Evolutionary conservation across 768 basidiomycete genomes (phyloP), one percentile per base, ranked within the genome.

Genomic region (Auricularia sp.): DNA sequence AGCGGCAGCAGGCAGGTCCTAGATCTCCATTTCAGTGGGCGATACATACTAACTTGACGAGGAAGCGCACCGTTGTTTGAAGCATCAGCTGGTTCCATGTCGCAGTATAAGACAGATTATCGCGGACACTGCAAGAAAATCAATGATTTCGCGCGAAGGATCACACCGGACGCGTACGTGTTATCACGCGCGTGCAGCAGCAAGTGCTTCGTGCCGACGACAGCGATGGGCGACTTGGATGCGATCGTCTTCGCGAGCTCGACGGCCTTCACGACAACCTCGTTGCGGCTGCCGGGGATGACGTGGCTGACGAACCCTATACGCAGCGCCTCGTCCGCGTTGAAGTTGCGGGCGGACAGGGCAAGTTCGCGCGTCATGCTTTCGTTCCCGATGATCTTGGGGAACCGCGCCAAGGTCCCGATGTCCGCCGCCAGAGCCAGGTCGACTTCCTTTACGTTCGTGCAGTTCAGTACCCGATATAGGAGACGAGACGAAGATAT

Each of bases 391-490:
- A 83, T 81, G 58, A 90, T 79, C 69, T 91, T 90, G 0, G 90
- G 91, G 5, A 95, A 77, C 61, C 87, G 85, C 1, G 93, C 90
- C 5, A 96, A 83, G 0, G 91, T 86, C 0, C 94, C 94, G 47
- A 94, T 86, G 71, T 95, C 93, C 0, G 93, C 87, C 2, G 93
- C 93, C 0, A 96, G 78, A 0, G 90, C 93, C 33, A 93, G 81
- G 70, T 93, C 90, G 2, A 92, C 87, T 79, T 95, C 91, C 90
- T 92, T 64, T 36, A n/a, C 36, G 8, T 58, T 33, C 16, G 64
- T 53, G 61, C 11, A 18, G 43, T 44, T 44, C 18, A 44, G 43
- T 18, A 18, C 11, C 5, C 6, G 18, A 6, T 18, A 6, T 18
- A 18, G 11, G 14, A 21, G 21, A 42, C 35, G 8, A 33, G 43